Conservation (phyloP, 805 yeast genomes). For the Torulaspora indica region DNA sequence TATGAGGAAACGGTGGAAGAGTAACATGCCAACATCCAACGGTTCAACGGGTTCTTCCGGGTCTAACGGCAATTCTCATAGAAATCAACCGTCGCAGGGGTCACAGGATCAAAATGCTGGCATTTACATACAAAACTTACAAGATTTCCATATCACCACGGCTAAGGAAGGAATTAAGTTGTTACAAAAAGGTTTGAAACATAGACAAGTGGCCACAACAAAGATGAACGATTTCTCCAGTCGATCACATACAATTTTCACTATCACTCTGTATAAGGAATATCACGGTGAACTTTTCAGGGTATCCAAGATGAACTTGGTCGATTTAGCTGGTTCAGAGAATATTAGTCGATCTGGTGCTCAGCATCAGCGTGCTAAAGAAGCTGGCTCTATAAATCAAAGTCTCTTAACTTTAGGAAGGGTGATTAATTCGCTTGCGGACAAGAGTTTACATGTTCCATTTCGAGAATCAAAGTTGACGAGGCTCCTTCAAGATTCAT, state of each 20-base stretch:
- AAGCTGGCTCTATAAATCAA: conserved; percentile 90
- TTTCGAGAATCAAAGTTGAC: conserved; percentile 80
- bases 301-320: conserved; percentile 73
- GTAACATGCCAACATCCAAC: conserved; percentile 2
- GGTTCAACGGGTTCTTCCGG: background rate
- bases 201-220: conserved; percentile 65
- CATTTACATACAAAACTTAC: conserved; percentile 59
- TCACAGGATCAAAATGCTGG: conserved; percentile 25
- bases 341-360: conserved; percentile 88
- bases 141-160: conserved; percentile 52
- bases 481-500: conserved; percentile 66
- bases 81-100: conserved; percentile 12
- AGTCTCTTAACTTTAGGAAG: conserved; percentile 82
- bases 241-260: conserved; percentile 73
- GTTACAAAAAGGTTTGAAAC: conserved; percentile 52
- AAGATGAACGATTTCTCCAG: conserved; percentile 70
- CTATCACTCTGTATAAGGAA: conserved; percentile 54
- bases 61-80: background rate
- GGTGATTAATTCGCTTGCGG: conserved; percentile 73
- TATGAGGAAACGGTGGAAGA: conserved; percentile 14
- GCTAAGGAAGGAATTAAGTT: conserved; percentile 54
- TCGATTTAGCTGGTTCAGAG: conserved; percentile 94
- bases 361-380: conserved; percentile 76
- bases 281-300: conserved; percentile 46
- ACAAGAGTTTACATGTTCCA: conserved; percentile 67